Conservation (phyloP, 140 eudicot species). For the Flaveria floridana region DNA sequence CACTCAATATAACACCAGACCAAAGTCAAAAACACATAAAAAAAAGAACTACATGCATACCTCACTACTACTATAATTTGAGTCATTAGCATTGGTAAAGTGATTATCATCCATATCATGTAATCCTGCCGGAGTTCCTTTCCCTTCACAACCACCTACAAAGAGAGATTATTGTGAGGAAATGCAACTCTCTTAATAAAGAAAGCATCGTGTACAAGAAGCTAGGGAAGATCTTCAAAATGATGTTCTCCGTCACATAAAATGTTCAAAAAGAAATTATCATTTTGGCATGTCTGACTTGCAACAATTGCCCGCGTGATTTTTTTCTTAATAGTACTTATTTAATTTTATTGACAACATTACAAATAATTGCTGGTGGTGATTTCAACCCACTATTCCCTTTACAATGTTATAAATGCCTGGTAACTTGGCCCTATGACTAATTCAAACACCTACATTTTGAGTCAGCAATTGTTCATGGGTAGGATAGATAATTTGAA, state of each 20-base stretch:
- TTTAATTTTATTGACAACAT: not conserved
- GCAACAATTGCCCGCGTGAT: not conserved
- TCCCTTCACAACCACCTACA: conserved; percentile 78
- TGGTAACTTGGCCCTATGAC: not conserved
- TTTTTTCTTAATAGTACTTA: not conserved
- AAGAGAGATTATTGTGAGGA: not conserved
- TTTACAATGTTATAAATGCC: not conserved
- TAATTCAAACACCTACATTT: not conserved
- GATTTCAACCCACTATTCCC: not conserved
- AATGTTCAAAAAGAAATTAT: not conserved
- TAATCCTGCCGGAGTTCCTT: conserved; percentile 75
- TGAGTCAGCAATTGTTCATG: not conserved
- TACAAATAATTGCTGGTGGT: not conserved
- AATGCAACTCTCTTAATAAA: not conserved
- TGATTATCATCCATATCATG: conserved; percentile 56
- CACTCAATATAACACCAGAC: not conserved
- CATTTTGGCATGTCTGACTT: not conserved
- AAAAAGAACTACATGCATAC: conserved; percentile 30
- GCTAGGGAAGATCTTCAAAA: not conserved
- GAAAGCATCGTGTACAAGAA: not conserved
- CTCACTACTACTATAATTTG: conserved; percentile 74
- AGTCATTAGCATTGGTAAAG: conserved; percentile 51
- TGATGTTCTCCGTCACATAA: not conserved
- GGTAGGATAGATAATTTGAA: not conserved
- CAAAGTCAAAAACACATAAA: not conserved